Evolutionary conservation across 225 moss, liverwort and hornwort species (phyloP), one percentile per base, ranked within the genome.

Genomic region (Polytrichum commune): DNA sequence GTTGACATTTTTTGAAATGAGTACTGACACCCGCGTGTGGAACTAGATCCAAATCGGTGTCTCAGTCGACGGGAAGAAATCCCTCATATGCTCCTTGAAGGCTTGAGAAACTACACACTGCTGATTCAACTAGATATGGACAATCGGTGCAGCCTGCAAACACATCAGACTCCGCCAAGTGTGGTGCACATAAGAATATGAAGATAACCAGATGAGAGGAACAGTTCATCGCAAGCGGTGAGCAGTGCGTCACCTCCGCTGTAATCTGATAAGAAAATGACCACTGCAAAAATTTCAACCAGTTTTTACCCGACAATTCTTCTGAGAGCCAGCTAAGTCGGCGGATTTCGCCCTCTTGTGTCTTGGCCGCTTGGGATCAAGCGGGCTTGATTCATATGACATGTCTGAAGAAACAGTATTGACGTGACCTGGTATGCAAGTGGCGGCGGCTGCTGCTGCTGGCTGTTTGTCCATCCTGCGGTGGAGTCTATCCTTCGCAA

Each of bases 391-490:
- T 65, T 68, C 76, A 29, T 76, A 74, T 20, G 73, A 62, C 20
- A 79, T 85, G 56, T 72, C 81, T 33, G 85, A 79, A 79, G 85
- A 76, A 7, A 76, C 68, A 32, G 81, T 71, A 71, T 0, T 69
- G 55, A 23, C 70, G 55, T 64, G 13, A 20, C 7, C 67, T 53
- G 30, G 64, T 55, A 72, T 46, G 13, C 13, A 55, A n/a, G 18
- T 30, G 24, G 19, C 38, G 64, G 70, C 73, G 19, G 26, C 63
- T 18, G 69, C 54, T 18, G 69, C 18, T 67, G 73, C 25, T 18
- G 27, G 64, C 16, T 68, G 55, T 25, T 29, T 69, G 5, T 66
- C 55, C 77, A 86, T 70, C 13, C 68, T 68, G 13, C 46, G 46
- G 27, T 29, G 25, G 74, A 64, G 64, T 72, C 82, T 82, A 69